A percentile compares a stretch with the other conserved stretches of the same genome.
phyloP scores from a whole-genome alignment of 345 rosid genomes.

The Toxicodendron radicans region DNA sequence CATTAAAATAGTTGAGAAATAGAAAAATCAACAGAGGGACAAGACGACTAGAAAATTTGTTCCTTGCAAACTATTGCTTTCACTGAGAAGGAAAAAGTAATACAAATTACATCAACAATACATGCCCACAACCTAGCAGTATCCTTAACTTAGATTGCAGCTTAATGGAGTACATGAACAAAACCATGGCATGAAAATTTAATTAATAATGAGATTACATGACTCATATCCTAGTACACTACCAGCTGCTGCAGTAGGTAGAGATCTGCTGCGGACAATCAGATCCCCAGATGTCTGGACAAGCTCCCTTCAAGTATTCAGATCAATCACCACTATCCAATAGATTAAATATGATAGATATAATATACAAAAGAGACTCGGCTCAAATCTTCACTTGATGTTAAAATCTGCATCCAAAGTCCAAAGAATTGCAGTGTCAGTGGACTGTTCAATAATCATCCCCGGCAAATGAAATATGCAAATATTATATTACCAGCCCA shows the following conservation, averaged over 20 bases:
- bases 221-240: conserved; percentile 27
- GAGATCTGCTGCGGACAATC: conserved; percentile 14
- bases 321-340: conserved; percentile 20
- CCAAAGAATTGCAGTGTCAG: background rate
- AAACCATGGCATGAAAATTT: conserved; percentile 7
- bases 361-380: conserved; percentile 24
- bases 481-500: conserved; percentile 20
- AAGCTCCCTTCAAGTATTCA: conserved; percentile 25
- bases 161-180: background rate
- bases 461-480: background rate
- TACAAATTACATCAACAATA: conserved; percentile 1
- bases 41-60: background rate
- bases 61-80: conserved; percentile 7
- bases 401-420: conserved; percentile 25
- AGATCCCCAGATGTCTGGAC: conserved; percentile 18
- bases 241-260: conserved; percentile 20
- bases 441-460: background rate
- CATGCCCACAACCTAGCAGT: conserved; percentile 12
- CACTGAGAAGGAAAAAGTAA: background rate
- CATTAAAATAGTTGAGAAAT: background rate
- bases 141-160: conserved; percentile 11
- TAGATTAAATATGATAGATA: conserved; percentile 21
- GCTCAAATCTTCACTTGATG: background rate
- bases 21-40: background rate
- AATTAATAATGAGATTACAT: conserved; percentile 25